Evolutionary conservation across 2,329 filamentous ascomycete genomes (phyloP).

Genomic region (Ophiostoma tasmaniense): DNA sequence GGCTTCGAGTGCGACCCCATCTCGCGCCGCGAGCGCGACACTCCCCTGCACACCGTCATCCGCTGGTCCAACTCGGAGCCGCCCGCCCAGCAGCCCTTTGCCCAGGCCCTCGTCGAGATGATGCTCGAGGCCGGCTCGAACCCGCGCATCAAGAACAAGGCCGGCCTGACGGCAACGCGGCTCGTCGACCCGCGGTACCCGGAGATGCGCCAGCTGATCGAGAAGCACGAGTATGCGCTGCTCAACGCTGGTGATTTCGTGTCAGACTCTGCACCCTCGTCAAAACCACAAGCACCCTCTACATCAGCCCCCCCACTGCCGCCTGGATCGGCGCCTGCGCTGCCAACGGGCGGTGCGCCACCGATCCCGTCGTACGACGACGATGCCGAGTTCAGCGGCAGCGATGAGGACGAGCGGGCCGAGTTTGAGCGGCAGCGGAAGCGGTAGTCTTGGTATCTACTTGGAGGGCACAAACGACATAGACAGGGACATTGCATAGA

Average conservation of each 20-base stretch:
- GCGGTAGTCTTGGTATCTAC: background rate
- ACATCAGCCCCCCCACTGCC: background rate
- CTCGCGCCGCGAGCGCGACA: constrained; percentile 64
- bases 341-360: background rate
- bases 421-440: constrained; percentile 48
- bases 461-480: background rate
- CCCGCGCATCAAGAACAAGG: constrained; percentile 57
- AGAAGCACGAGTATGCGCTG: constrained; percentile 60
- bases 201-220: constrained; percentile 53
- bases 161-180: constrained; percentile 61
- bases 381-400: constrained; percentile 54
- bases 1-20: constrained; percentile 77
- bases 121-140: constrained; percentile 69
- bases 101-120: constrained; percentile 62
- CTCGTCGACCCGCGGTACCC: constrained; percentile 64
- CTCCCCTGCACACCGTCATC: constrained; percentile 70
- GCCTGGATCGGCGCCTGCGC: background rate
- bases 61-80: constrained; percentile 65
- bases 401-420: constrained; percentile 55
- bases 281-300: constrained; percentile 7
- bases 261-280: constrained; percentile 20
- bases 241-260: constrained; percentile 53
- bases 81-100: constrained; percentile 54
- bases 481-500: background rate
- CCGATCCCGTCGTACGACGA: constrained; percentile 29